Percentiles rank a stretch among this genome's conserved stretches.
Conservation (phyloP, 1,139 yeast species). For the Pichia terricola region DNA sequence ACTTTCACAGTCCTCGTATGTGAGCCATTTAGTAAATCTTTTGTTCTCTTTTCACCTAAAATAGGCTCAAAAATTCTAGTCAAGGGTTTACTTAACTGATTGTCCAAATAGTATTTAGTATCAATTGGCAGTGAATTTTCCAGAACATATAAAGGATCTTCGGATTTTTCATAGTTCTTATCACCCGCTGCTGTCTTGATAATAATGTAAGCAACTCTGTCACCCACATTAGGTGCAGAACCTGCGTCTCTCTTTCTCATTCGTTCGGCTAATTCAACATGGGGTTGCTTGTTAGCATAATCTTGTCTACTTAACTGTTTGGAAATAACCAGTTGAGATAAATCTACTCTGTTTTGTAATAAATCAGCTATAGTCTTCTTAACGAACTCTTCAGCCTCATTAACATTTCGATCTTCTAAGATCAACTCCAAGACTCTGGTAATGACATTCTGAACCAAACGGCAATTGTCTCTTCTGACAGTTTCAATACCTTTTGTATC, state of each 20-base stretch:
- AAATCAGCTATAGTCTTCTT: constrained; percentile 84
- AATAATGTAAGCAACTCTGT: constrained; percentile 95
- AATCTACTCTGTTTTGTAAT: constrained; percentile 82
- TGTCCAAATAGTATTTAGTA: constrained; percentile 86
- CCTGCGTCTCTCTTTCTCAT: constrained; percentile 97
- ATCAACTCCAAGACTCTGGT: constrained; percentile 83
- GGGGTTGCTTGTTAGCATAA: constrained; percentile 95
- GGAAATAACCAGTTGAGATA: constrained; percentile 89
- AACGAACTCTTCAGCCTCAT: constrained; percentile 76
- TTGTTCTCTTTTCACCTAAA: constrained; percentile 76
- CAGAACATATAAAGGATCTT: constrained; percentile 88
- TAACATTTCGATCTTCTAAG: constrained; percentile 82
- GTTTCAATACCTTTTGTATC: constrained; percentile 98
- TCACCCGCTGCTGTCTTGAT: constrained; percentile 69
- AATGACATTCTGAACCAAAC: constrained; percentile 87
- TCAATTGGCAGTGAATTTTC: constrained; percentile 92
- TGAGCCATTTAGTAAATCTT: constrained; percentile 66
- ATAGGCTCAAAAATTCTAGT: constrained; percentile 94
- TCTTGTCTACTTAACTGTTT: constrained; percentile 86
- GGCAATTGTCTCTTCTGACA: constrained; percentile 94
- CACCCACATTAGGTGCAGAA: constrained; percentile 93
- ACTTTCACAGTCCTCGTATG: constrained; percentile 77
- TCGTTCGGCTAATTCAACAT: constrained; percentile 90
- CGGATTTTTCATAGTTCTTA: constrained; percentile 90
- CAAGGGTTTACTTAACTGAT: constrained; percentile 87